A percentile compares a stretch with the other conserved stretches of the same genome.
Conservation (phyloP, 352 stramenopile genomes). For the Pythium sukuiense region DNA sequence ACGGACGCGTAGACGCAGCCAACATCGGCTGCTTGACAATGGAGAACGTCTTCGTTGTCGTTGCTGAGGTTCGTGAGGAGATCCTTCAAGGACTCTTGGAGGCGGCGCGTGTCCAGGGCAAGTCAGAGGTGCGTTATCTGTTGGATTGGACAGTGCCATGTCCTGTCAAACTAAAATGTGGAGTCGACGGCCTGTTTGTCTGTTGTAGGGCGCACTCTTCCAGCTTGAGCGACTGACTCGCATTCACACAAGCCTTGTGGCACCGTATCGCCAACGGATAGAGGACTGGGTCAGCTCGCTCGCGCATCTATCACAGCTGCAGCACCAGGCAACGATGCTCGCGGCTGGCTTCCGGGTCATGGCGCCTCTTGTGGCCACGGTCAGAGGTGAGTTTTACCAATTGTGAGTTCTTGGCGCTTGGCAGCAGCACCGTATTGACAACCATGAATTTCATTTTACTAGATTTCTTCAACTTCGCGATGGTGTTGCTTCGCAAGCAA, state of each 20-base stretch:
- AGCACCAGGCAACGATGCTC: slow-evolving; percentile 1
- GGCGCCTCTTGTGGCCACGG: slow-evolving; percentile 10
- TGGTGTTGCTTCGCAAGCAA: slow-evolving; percentile 80
- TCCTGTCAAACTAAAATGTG: not conserved
- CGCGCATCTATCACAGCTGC: not conserved
- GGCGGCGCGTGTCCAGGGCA: slow-evolving; percentile 2
- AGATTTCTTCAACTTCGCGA: slow-evolving; percentile 83
- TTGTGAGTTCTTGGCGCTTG: no score
- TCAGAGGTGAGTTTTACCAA: slow-evolving; percentile 14
- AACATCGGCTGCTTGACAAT: slow-evolving; percentile 3
- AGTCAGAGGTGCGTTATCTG: slow-evolving; percentile 8
- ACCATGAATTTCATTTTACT: not conserved
- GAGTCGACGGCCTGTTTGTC: not conserved
- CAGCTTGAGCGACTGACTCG: slow-evolving; percentile 11
- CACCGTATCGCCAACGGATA: slow-evolving; percentile 46
- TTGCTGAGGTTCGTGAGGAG: slow-evolving; percentile 23
- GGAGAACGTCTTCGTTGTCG: slow-evolving; percentile 18
- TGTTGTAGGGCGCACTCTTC: slow-evolving; percentile 7
- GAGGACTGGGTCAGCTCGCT: slow-evolving; percentile 69
- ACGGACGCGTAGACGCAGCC: not conserved
- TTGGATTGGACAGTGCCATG: not conserved
- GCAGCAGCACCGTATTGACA: not conserved
- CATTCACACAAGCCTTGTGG: slow-evolving; percentile 12
- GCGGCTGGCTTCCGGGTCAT: slow-evolving; percentile 3
- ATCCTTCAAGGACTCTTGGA: slow-evolving; percentile 20